phyloP scores from a whole-genome alignment of 352 stramenopile species.

The Paralagenidium karlingii region DNA sequence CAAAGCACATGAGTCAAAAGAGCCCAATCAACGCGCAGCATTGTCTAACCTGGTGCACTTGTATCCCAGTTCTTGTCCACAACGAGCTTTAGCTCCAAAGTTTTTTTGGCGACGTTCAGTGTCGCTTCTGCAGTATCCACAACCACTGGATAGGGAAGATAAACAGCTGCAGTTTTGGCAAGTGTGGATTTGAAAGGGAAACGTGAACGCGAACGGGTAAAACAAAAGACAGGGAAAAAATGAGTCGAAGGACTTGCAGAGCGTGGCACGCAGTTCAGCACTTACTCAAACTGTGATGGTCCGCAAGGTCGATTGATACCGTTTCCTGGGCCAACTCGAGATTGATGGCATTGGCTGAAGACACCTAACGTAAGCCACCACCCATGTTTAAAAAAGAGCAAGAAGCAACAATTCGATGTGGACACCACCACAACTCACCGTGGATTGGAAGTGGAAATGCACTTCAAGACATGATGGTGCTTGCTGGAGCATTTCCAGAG shows the following conservation, averaged over 20 bases:
- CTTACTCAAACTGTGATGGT: too few relatives aligned
- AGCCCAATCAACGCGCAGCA: neutral
- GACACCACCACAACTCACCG: constrained; percentile 7
- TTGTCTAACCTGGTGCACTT: neutral
- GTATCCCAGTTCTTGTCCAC: constrained; percentile 48
- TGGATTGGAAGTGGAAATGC: constrained; percentile 21
- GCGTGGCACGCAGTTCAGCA: too few relatives aligned
- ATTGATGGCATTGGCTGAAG: too few relatives aligned
- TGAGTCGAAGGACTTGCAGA: too few relatives aligned
- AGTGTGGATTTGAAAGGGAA: too few relatives aligned
- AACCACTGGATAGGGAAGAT: constrained; percentile 50
- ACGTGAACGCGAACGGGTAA: too few relatives aligned
- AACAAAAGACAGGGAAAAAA: too few relatives aligned
- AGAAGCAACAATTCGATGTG: neutral
- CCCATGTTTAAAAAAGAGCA: constrained; percentile 14
- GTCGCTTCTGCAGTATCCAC: constrained; percentile 15
- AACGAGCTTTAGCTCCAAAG: constrained; percentile 14
- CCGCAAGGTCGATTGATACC: too few relatives aligned
- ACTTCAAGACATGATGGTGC: constrained; percentile 19
- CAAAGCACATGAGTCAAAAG: neutral
- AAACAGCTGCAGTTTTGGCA: too few relatives aligned
- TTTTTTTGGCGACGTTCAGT: constrained; percentile 19
- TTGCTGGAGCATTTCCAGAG: constrained; percentile 19
- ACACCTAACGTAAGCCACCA: too few relatives aligned
- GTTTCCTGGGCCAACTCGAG: too few relatives aligned